Conservation (phyloP, 202 grass and related monocot species). For the Digitaria exilis region DNA sequence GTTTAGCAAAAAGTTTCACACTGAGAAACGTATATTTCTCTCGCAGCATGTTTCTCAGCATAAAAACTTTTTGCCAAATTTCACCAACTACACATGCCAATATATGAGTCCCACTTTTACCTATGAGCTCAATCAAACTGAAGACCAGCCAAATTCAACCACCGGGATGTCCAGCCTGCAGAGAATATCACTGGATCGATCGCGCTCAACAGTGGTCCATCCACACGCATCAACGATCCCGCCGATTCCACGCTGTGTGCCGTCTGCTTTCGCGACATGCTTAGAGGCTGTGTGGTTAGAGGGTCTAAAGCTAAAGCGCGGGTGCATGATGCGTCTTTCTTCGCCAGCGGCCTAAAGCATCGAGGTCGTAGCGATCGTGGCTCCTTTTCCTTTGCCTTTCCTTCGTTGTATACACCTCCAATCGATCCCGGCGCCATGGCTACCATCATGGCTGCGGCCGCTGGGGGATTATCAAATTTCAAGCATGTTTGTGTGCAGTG, state of each 20-base stretch:
- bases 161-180: not conserved
- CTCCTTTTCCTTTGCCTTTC: constrained; percentile 40
- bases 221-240: not conserved
- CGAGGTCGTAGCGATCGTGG: constrained; percentile 44
- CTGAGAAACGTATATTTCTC: too few species aligned
- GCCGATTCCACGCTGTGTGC: constrained; percentile 36
- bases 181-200: not conserved
- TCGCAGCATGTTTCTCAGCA: too few species aligned
- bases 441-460: constrained; percentile 36
- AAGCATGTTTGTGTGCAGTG: not conserved
- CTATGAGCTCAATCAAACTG: not conserved
- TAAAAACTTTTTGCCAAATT: too few species aligned
- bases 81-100: too few species aligned
- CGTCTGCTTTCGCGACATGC: constrained; percentile 44
- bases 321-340: constrained; percentile 35
- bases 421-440: not conserved
- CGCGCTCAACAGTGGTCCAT: constrained; percentile 2
- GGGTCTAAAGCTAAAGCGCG: constrained; percentile 35
- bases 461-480: not conserved
- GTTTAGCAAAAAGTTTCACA: too few species aligned
- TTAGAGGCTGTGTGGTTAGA: not conserved
- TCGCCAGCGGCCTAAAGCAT: constrained; percentile 17
- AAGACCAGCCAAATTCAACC: not conserved
- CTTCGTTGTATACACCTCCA: constrained; percentile 18
- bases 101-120: too few species aligned